Evolutionary conservation across 164 flowering plant species (phyloP).

Genomic region (Tinospora cordifolia): DNA sequence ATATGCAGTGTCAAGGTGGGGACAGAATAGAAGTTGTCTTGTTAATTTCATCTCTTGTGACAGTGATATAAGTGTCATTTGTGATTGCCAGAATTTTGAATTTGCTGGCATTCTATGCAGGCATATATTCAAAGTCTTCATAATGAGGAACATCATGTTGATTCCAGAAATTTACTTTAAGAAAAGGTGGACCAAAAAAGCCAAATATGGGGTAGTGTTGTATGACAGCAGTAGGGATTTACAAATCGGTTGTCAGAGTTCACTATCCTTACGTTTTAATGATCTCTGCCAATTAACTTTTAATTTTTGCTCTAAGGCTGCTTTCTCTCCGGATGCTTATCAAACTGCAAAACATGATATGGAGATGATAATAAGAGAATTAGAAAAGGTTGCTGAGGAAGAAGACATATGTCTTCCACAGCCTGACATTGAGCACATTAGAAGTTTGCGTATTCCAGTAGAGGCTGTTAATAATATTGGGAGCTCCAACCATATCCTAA

Average conservation of each 20-base stretch:
- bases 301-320: slow-evolving; percentile 17
- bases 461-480: slow-evolving; percentile 12
- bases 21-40: slow-evolving; percentile 15
- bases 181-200: slow-evolving; percentile 18
- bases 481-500: slow-evolving; percentile 11
- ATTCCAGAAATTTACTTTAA: slow-evolving; percentile 13
- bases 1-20: slow-evolving; percentile 22
- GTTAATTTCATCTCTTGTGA: slow-evolving; percentile 16
- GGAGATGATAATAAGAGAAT: slow-evolving; percentile 15
- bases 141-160: slow-evolving; percentile 17
- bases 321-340: slow-evolving; percentile 9
- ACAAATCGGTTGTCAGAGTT: slow-evolving; percentile 12
- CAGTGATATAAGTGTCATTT: slow-evolving; percentile 12
- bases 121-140: slow-evolving; percentile 21
- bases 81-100: slow-evolving; percentile 19
- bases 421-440: slow-evolving; percentile 17
- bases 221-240: slow-evolving; percentile 4
- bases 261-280: slow-evolving; percentile 7
- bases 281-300: slow-evolving; percentile 17
- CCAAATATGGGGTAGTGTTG: slow-evolving; percentile 12
- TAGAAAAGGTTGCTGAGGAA: slow-evolving; percentile 18
- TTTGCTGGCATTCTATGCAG: slow-evolving; percentile 14
- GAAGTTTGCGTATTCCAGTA: slow-evolving; percentile 10
- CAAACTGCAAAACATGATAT: slow-evolving; percentile 11
- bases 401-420: slow-evolving; percentile 11